A percentile compares a stretch with the other conserved stretches of the same genome.
These are phyloP conservation scores for Pistacia integerrima DNA, from an alignment of 345 rosid genomes.

Conservation along the genomic window DNA sequence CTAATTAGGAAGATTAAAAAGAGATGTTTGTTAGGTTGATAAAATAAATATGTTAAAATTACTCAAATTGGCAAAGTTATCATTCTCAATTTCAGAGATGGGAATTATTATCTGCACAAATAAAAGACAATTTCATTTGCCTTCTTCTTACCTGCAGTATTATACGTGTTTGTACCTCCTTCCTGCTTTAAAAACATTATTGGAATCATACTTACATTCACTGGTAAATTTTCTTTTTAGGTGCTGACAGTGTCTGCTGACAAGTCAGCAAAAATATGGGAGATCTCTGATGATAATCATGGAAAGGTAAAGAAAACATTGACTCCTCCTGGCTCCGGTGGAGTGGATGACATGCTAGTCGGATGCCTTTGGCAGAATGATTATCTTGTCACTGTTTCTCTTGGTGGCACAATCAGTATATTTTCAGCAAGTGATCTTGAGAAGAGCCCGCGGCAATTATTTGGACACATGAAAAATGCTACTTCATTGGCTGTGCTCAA, in stretches of 20 bases:
- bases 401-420: constrained; percentile 81
- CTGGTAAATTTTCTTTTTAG: constrained; percentile 36
- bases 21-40: not conserved
- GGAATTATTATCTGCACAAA: not conserved
- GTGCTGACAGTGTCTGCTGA: constrained; percentile 93
- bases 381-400: constrained; percentile 86
- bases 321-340: constrained; percentile 67
- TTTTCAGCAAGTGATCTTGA: constrained; percentile 80
- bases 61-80: not conserved
- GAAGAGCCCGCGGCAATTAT: constrained; percentile 64
- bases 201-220: constrained; percentile 8
- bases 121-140: constrained; percentile 14
- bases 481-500: constrained; percentile 72
- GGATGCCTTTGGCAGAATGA: constrained; percentile 95
- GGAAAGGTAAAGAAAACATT: constrained; percentile 73
- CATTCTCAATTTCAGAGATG: not conserved
- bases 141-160: constrained; percentile 5
- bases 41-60: not conserved
- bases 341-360: constrained; percentile 92
- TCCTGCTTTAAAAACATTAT: not conserved
- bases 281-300: constrained; percentile 67
- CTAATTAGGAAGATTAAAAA: not conserved
- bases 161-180: not conserved
- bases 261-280: constrained; percentile 97
- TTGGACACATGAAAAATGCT: constrained; percentile 89